Evolutionary conservation across 1,284 basidiomycete genomes (phyloP).

Genomic region (Cutaneotrichosporon sp.): DNA sequence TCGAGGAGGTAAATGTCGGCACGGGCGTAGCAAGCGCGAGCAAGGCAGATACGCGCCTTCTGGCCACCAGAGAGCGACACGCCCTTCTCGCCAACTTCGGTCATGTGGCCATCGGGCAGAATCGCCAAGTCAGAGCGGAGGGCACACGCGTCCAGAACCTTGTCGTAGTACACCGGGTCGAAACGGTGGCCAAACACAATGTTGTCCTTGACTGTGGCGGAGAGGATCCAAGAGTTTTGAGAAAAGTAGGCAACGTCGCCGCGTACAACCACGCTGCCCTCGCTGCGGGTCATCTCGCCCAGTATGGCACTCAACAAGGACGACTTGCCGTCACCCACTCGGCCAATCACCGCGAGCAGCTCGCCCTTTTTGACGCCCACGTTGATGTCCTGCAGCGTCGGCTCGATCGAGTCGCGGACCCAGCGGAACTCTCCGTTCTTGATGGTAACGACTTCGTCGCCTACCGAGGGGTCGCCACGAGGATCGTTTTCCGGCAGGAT

Average conservation of each 20-base stretch:
- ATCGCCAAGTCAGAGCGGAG: slow-evolving; percentile 72
- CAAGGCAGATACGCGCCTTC: slow-evolving; percentile 58
- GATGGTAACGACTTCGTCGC: slow-evolving; percentile 70
- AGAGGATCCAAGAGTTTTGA: slow-evolving; percentile 86
- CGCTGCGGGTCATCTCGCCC: slow-evolving; percentile 76
- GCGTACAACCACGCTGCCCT: slow-evolving; percentile 65
- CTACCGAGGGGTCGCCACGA: slow-evolving; percentile 50
- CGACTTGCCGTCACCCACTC: slow-evolving; percentile 89
- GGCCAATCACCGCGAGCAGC: slow-evolving; percentile 75
- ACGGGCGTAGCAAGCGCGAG: slow-evolving; percentile 55
- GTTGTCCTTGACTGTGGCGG: slow-evolving; percentile 76
- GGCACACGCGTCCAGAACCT: slow-evolving; percentile 64
- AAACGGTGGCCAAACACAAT: slow-evolving; percentile 86
- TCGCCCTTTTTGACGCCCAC: slow-evolving; percentile 77
- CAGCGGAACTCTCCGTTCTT: slow-evolving; percentile 72
- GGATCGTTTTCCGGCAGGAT: slow-evolving; percentile 47
- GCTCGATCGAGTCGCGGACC: slow-evolving; percentile 55
- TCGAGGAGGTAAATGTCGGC: slow-evolving; percentile 58
- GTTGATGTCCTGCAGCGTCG: slow-evolving; percentile 72
- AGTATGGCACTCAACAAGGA: slow-evolving; percentile 48
- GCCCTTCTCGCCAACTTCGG: slow-evolving; percentile 65
- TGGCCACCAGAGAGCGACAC: slow-evolving; percentile 56
- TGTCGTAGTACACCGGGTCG: slow-evolving; percentile 56
- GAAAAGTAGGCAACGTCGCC: slow-evolving; percentile 83
- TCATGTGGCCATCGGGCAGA: slow-evolving; percentile 64